Percentiles rank a stretch among this genome's conserved stretches.
Evolutionary conservation across 352 stramenopile genomes (phyloP).

Genomic region (Phytopythium mirpurense): DNA sequence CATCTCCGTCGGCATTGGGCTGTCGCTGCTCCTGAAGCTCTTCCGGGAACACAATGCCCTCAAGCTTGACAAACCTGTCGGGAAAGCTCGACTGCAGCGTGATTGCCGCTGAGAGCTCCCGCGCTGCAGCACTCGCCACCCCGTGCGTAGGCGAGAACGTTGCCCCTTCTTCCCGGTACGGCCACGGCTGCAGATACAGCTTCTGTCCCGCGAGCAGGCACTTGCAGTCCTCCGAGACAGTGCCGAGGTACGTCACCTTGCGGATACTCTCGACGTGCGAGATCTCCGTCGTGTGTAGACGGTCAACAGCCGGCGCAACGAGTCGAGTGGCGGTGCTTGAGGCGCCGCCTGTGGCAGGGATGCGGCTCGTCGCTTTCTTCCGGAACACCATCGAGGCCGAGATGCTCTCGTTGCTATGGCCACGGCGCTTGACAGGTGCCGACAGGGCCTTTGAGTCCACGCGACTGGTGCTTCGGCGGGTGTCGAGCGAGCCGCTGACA

Average conservation of each 20-base stretch:
- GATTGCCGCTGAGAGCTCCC: conserved; percentile 45
- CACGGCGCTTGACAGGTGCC: background rate
- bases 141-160: conserved; percentile 43
- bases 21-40: conserved; percentile 25
- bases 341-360: conserved; percentile 5
- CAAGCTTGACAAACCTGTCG: conserved; percentile 47
- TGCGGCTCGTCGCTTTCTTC: conserved; percentile 23
- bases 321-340: conserved; percentile 7
- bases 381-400: conserved; percentile 31
- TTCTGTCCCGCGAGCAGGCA: conserved; percentile 44
- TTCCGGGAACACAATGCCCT: conserved; percentile 70
- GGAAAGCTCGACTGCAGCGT: conserved; percentile 37
- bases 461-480: background rate
- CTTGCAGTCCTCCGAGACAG: conserved; percentile 24
- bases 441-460: background rate
- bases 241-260: conserved; percentile 57
- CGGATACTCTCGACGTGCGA: conserved; percentile 55
- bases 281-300: conserved; percentile 38
- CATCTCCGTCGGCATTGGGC: conserved; percentile 5
- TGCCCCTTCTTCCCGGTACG: conserved; percentile 56
- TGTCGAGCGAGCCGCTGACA: conserved; percentile 5
- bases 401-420: conserved; percentile 9
- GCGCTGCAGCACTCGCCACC: conserved; percentile 47
- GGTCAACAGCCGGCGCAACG: conserved; percentile 15
- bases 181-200: conserved; percentile 77